A percentile compares a stretch with the other conserved stretches of the same genome.
Conservation (phyloP, 306 rosid species). For the Carpinus fangiana region DNA sequence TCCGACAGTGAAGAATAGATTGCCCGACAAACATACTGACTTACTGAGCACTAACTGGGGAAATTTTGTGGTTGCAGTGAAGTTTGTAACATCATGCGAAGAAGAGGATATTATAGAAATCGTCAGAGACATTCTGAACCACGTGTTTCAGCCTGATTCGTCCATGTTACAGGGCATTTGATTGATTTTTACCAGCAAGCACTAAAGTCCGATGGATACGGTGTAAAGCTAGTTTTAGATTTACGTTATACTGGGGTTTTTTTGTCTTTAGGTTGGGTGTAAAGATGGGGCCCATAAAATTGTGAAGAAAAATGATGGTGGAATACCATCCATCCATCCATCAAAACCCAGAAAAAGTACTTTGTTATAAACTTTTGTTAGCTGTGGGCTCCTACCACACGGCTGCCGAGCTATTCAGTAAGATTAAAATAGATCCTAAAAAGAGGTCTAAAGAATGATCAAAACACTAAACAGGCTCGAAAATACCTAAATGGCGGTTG, state of each 20-base stretch:
- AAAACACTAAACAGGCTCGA: no score
- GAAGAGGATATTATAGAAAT: conserved; percentile 56
- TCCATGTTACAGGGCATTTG: conserved; percentile 33
- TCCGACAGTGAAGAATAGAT: neutral
- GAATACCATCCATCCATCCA: conserved; percentile 11
- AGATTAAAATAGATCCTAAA: neutral
- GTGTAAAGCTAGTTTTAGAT: neutral
- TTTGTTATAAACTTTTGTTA: conserved; percentile 10
- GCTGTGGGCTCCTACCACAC: conserved; percentile 48
- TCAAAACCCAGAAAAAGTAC: conserved; percentile 19
- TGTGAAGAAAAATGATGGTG: neutral
- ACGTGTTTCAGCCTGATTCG: conserved; percentile 49
- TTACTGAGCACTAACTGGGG: conserved; percentile 24
- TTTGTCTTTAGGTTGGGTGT: neutral
- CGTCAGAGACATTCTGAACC: conserved; percentile 60
- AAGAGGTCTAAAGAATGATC: no score
- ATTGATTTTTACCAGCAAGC: conserved; percentile 8
- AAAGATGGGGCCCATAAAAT: neutral
- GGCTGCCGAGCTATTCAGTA: conserved; percentile 18
- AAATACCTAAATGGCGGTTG: no score
- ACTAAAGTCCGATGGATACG: neutral
- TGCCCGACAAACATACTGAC: neutral
- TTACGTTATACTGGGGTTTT: neutral
- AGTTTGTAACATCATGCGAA: conserved; percentile 56
- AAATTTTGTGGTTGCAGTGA: conserved; percentile 47